Evolutionary conservation across 2,329 filamentous ascomycete species (phyloP), one percentile per base, ranked within the genome.

Genomic region (Arthrobotrys sinensis): DNA sequence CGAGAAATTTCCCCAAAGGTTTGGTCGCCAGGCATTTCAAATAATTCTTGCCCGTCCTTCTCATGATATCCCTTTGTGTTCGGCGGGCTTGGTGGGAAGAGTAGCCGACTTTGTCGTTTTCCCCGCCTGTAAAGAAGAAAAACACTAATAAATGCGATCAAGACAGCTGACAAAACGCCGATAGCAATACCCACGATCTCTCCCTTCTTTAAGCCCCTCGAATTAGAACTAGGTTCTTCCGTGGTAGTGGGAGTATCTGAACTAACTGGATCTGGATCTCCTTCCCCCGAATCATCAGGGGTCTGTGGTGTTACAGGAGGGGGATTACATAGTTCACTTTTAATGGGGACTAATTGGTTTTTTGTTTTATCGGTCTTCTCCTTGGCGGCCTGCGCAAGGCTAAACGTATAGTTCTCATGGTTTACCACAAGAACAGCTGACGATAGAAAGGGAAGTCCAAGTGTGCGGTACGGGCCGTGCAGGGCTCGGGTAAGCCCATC

Each of bases 391-490:
- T 16, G 34, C 11, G 57, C 57, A 2, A 63, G 57, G 14, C 38
- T 63, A 14, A 63, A 63, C 4, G 57, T 63, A 24, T 19, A 40
- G 11, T 63, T 63, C 28, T 63, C 57, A 28, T 63, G 36, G 19
- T 63, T 63, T 7, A 63, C 57, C 3, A 16, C 14, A 4, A 63
- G 19, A n/a, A 36, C 28, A 10, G 38, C 57, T n/a, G 57, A 1
- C 28, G 57, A 63, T 43, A 63, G 57, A 45, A 63, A 63, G 45
- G 57, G 57, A 4, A 43, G 57, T 8, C 57, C 57, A 12, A 63
- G 38, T 19, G 21, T 28, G 45, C 4, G 24, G 24, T 28, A 28
- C 24, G 24, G 24, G 24, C 24, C 24, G 24, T 28, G 4, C 2
- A 2, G 24, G 24, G 24, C 24, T 28, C 24, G 24, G 2, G 2